These are phyloP conservation scores for Eucalyptus brandiana DNA, from an alignment of 345 rosid species.

Conservation along the genomic window DNA sequence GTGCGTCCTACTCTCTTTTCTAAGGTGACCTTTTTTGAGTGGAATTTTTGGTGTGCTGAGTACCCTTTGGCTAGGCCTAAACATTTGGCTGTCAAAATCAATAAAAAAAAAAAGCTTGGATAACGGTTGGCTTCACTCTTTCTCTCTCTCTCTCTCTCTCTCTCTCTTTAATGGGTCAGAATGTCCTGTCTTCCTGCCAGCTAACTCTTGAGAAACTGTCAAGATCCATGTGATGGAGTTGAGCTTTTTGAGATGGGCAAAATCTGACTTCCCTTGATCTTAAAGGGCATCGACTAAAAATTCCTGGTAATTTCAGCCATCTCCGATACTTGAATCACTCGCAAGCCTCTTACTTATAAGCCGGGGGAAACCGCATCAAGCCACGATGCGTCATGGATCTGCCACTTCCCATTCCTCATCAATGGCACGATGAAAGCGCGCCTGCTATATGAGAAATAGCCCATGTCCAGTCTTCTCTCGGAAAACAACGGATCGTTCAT, in stretches of 20 bases:
- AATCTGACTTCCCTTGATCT: not conserved
- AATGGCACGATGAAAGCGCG: not conserved
- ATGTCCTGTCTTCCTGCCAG: not conserved
- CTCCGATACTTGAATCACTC: not conserved
- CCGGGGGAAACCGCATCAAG: not conserved
- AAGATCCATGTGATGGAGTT: not conserved
- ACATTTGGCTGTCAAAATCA: not conserved
- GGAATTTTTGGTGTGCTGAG: not conserved
- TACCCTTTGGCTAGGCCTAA: not conserved
- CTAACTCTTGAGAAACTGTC: not conserved
- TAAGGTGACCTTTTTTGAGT: not conserved
- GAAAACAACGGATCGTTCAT: not conserved
- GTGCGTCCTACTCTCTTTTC: not conserved
- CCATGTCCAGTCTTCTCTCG: not conserved
- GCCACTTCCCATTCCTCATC: not conserved
- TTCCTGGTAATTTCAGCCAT: not conserved
- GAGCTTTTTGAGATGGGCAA: not conserved
- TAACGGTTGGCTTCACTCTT: not conserved
- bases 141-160: not conserved
- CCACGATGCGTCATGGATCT: not conserved
- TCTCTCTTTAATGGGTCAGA: not conserved
- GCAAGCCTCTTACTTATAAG: not conserved
- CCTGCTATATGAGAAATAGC: not conserved
- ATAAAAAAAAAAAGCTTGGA: not conserved
- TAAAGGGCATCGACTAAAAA: not conserved